A percentile compares a stretch with the other conserved stretches of the same genome.
phyloP scores from a whole-genome alignment of 495 filamentous ascomycete species.

The Penicillium coprophilum region DNA sequence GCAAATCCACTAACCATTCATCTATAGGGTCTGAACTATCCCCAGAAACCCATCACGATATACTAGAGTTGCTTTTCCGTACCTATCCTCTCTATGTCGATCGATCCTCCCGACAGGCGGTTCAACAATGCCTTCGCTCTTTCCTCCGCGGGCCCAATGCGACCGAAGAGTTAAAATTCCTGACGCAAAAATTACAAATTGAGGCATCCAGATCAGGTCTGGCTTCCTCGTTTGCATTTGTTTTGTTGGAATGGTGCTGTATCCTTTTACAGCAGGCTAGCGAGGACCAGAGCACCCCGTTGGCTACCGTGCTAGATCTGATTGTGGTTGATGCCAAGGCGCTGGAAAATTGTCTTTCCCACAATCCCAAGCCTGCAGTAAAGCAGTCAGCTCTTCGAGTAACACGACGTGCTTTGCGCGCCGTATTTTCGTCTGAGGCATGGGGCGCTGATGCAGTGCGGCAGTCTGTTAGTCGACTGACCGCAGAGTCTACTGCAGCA shows the following conservation, averaged over 20 bases:
- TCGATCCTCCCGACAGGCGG: conserved; percentile 75
- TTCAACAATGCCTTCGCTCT: conserved; percentile 68
- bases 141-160: conserved; percentile 56
- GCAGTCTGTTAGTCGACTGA: conserved; percentile 62
- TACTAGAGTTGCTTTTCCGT: conserved; percentile 73
- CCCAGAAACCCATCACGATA: conserved; percentile 31
- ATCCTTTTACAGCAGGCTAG: conserved; percentile 64
- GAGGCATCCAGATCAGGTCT: conserved; percentile 75
- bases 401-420: conserved; percentile 71
- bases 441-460: conserved; percentile 58
- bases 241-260: conserved; percentile 88
- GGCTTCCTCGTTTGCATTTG: conserved; percentile 76
- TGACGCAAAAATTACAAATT: conserved; percentile 54
- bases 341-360: conserved; percentile 73
- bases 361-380: conserved; percentile 56
- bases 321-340: conserved; percentile 61
- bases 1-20: conserved; percentile 14
- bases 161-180: conserved; percentile 53
- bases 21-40: conserved; percentile 36
- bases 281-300: conserved; percentile 54
- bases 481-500: conserved; percentile 58
- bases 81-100: conserved; percentile 88
- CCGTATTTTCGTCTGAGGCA: conserved; percentile 59
- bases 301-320: conserved; percentile 64
- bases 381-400: conserved; percentile 67